A percentile compares a stretch with the other conserved stretches of the same genome.
Evolutionary conservation across 805 yeast species (phyloP).

Genomic region (Pichia deserticola): DNA sequence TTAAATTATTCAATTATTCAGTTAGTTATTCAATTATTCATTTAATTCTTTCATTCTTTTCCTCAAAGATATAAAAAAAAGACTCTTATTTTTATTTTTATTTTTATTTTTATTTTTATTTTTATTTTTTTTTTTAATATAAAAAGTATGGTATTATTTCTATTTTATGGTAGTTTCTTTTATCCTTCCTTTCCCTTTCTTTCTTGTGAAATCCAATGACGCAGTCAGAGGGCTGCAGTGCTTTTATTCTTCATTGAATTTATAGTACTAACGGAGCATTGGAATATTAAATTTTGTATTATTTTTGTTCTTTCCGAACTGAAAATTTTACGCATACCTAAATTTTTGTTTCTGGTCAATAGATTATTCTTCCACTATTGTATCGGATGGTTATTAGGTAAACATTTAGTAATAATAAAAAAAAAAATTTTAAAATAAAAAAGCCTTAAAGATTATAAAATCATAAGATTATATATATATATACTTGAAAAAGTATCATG

Average conservation of each 20-base stretch:
- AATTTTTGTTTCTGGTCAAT: conserved; percentile 8
- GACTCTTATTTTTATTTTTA: no score
- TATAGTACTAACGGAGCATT: conserved; percentile 54
- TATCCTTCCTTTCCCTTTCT: conserved; percentile 3
- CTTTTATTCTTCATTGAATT: conserved; percentile 26
- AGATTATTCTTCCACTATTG: conserved; percentile 6
- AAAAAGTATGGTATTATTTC: no score
- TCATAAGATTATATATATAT: no score
- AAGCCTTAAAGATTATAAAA: no score
- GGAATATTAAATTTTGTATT: conserved; percentile 31
- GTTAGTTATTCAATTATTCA: no score
- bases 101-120: no score
- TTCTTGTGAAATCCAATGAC: conserved; percentile 34
- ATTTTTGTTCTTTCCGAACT: not conserved
- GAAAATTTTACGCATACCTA: not conserved
- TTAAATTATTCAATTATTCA: no score
- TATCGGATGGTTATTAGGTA: conserved; percentile 10
- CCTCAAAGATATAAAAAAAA: no score
- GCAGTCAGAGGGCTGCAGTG: conserved; percentile 52
- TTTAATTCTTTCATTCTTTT: no score
- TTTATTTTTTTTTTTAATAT: no score
- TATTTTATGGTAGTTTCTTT: not conserved
- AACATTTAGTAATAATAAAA: not conserved
- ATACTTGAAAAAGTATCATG: conserved; percentile 3
- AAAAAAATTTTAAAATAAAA: not conserved